Base-by-base conservation (phyloP, 2,329 filamentous ascomycete species). In the Verticillium zaregamsianum region DNA sequence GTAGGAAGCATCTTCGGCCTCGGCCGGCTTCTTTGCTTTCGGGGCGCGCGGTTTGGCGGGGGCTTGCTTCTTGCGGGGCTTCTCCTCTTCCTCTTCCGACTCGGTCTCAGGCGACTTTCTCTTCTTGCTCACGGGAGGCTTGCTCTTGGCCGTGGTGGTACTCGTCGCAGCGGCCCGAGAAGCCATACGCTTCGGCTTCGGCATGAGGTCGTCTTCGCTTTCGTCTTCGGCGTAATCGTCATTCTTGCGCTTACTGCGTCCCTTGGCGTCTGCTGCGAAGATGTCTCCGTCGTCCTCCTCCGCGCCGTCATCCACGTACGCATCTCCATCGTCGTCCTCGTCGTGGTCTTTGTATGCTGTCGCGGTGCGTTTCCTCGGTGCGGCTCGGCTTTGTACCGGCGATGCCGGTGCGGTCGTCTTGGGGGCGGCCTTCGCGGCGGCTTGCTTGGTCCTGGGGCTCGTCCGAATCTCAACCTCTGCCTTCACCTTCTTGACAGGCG, bases 281-380 rank as follows among this genome's bases (percentile, higher is more conserved):
- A 97, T 93, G 68, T 97, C 93, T 66, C 92, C 90, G n/a, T 86
- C 90, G 3, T 85, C 88, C 55, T 91, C 86, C 7, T 84, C 82
- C 39, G 90, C 88, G 37, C 88, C 88, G 59, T 91, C 89, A 23
- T 91, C 85, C 66, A 90, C 76, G 62, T 84, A 86, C 5, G 80
- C 82, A 68, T 86, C 82, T 9, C 82, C 81, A 62, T 86, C 83
- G 39, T 85, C 81, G 39, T 84, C 74, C 5, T 70, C 66, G 28
- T 72, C 69, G 61, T 77, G 70, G 57, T 80, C 77, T 58, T 75
- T 76, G 60, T 79, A 74, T 2, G 79, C 71, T 1, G 75, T 73
- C 2, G 77, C 72, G 0, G 77, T 55, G 61, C 77, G 77, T 66
- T 80, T 83, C 63, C 79, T 81, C 37, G 76, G 55, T 28, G 73